Percentiles rank a stretch among this genome's conserved stretches.
phyloP scores from a whole-genome alignment of 169 alveolate genomes.

The Cryptosporidium bovis region DNA sequence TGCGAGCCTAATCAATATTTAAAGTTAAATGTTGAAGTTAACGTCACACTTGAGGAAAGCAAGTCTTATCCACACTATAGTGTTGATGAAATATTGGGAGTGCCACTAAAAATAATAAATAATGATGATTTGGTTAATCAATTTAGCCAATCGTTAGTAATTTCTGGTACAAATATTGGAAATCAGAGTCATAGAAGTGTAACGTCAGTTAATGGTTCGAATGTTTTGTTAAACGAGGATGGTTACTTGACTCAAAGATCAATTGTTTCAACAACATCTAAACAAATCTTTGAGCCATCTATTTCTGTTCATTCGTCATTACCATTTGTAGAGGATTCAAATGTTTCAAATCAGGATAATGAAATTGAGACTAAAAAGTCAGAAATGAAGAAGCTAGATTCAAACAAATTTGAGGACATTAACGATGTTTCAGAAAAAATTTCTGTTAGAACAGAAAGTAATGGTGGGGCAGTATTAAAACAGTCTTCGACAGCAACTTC shows the following conservation, averaged over 20 bases:
- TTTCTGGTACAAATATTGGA: slow-evolving; percentile 38
- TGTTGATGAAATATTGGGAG: slow-evolving; percentile 70
- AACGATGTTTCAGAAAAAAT: neutral
- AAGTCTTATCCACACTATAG: slow-evolving; percentile 70
- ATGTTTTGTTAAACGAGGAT: slow-evolving; percentile 51
- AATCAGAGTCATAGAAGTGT: slow-evolving; percentile 70
- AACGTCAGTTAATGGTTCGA: slow-evolving; percentile 33
- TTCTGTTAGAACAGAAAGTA: slow-evolving; percentile 46
- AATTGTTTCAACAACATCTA: slow-evolving; percentile 17
- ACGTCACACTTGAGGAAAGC: slow-evolving; percentile 37
- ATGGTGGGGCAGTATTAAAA: slow-evolving; percentile 50
- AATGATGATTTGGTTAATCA: slow-evolving; percentile 37
- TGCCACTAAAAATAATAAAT: slow-evolving; percentile 54
- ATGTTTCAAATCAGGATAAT: slow-evolving; percentile 23
- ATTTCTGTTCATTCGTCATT: slow-evolving; percentile 57
- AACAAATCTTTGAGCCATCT: slow-evolving; percentile 53
- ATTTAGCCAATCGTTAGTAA: slow-evolving; percentile 15
- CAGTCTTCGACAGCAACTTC: slow-evolving; percentile 73
- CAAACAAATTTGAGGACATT: neutral
- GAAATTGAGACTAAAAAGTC: slow-evolving; percentile 1
- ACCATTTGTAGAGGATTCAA: neutral
- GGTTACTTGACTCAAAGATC: slow-evolving; percentile 48
- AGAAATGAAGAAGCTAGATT: neutral
- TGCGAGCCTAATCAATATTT: slow-evolving; percentile 72
- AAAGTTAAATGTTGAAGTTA: slow-evolving; percentile 60